A percentile compares a stretch with the other conserved stretches of the same genome.
Conservation (phyloP, 208 protist genomes). For the Acanthamoeba castellanii region DNA sequence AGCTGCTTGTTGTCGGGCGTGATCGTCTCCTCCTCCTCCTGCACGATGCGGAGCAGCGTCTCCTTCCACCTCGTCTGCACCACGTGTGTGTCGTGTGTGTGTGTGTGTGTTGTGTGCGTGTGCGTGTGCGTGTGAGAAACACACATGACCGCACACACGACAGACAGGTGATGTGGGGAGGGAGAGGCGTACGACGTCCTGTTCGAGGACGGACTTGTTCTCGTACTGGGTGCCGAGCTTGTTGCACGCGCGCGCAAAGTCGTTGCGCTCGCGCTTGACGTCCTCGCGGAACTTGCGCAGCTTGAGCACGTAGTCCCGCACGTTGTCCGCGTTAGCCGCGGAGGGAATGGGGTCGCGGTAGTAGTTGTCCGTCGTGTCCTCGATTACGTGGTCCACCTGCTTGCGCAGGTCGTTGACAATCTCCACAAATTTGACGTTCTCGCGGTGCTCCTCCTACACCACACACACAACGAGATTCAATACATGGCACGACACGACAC, state of each 20-base stretch:
- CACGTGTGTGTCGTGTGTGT: no score
- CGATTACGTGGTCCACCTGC: conserved; percentile 20
- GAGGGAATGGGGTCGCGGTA: conserved; percentile 56
- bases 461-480: not conserved
- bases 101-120: no score
- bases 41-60: not conserved
- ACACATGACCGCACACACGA: no score
- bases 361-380: conserved; percentile 13
- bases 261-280: conserved; percentile 56
- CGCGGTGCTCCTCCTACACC: conserved; percentile 63
- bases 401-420: conserved; percentile 73
- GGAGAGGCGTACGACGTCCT: not conserved
- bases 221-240: conserved; percentile 63
- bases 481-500: not conserved
- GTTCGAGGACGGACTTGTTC: conserved; percentile 36
- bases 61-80: conserved; percentile 34
- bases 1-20: conserved; percentile 48
- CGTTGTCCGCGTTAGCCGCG: not conserved
- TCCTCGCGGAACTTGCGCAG: conserved; percentile 52
- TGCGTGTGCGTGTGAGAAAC: no score
- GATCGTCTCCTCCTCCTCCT: conserved; percentile 22
- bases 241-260: conserved; percentile 64
- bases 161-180: not conserved
- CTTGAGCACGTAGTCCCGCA: conserved; percentile 32
- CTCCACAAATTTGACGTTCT: conserved; percentile 68